A percentile compares a stretch with the other conserved stretches of the same genome.
phyloP scores from a whole-genome alignment of 805 yeast genomes.

The Suhomyces sp. region DNA sequence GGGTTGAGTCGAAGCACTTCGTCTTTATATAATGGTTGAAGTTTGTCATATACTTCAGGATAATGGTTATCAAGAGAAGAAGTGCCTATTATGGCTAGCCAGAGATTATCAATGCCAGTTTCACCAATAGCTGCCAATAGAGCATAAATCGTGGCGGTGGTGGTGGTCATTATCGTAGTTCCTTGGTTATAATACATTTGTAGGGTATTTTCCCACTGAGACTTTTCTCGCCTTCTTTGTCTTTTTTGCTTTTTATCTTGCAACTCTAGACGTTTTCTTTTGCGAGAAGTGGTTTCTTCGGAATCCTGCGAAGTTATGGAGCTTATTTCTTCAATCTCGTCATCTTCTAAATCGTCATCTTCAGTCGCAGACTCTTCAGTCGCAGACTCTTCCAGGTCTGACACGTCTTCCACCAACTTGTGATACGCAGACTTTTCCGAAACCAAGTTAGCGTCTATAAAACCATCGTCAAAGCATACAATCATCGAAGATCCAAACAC shows the following conservation, averaged over 20 bases:
- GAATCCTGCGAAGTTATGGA: slow-evolving; percentile 23
- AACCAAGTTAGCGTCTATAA: slow-evolving; percentile 54
- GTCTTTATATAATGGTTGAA: slow-evolving; percentile 73
- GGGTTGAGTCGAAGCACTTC: slow-evolving; percentile 73
- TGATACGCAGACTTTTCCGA: slow-evolving; percentile 63
- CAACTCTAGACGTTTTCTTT: slow-evolving; percentile 30
- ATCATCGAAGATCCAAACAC: slow-evolving; percentile 78
- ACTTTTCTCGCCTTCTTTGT: slow-evolving; percentile 37
- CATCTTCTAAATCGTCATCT: slow-evolving; percentile 25
- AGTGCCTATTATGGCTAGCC: slow-evolving; percentile 89
- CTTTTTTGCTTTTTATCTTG: slow-evolving; percentile 31
- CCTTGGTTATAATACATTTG: slow-evolving; percentile 85
- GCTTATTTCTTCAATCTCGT: slow-evolving; percentile 18
- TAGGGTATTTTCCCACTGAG: slow-evolving; percentile 50
- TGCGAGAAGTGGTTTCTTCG: slow-evolving; percentile 21
- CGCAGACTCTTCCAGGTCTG: slow-evolving; percentile 17
- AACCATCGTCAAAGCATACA: slow-evolving; percentile 85
- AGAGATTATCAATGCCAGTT: slow-evolving; percentile 62
- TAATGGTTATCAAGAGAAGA: slow-evolving; percentile 71
- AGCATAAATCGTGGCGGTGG: slow-evolving; percentile 77
- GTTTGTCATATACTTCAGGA: slow-evolving; percentile 68
- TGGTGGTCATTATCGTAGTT: slow-evolving; percentile 68
- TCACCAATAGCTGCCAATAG: slow-evolving; percentile 80
- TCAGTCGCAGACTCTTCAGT: slow-evolving; percentile 30
- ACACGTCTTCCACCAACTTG: slow-evolving; percentile 36